These are phyloP conservation scores for Hemileccinum rubropunctum DNA, from an alignment of 768 basidiomycete genomes.

Conservation along the genomic window DNA sequence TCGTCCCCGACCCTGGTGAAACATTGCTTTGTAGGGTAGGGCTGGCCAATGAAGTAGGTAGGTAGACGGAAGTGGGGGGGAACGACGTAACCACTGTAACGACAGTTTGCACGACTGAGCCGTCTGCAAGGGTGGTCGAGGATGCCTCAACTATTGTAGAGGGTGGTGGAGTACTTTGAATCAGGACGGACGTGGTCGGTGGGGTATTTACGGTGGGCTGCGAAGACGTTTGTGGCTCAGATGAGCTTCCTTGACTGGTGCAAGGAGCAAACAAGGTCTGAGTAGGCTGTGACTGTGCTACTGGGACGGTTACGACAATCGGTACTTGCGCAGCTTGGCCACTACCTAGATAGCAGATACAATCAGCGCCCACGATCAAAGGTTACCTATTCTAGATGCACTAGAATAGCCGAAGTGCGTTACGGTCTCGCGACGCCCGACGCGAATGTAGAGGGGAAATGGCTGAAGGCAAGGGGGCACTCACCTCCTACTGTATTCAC, in stretches of 20 bases:
- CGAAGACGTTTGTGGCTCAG: constrained; percentile 8
- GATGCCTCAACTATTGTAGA: constrained; percentile 29
- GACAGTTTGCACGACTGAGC: constrained; percentile 35
- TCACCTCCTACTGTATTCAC: constrained; percentile 36
- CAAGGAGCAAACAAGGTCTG: constrained; percentile 44
- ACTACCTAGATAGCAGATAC: constrained; percentile 22
- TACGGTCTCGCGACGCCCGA: constrained; percentile 13
- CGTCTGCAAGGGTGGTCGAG: constrained; percentile 40
- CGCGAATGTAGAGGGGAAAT: no score
- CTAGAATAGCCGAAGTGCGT: no score
- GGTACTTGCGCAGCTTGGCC: constrained; percentile 39
- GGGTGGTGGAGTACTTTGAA: constrained; percentile 32
- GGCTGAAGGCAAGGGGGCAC: constrained; percentile 14
- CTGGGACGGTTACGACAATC: constrained; percentile 35
- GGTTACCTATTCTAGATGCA: background rate
- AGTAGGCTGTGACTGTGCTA: constrained; percentile 30
- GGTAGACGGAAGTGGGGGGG: constrained; percentile 31
- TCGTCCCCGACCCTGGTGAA: constrained; percentile 21
- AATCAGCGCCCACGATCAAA: constrained; percentile 13
- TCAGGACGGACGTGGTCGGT: constrained; percentile 23
- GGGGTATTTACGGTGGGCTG: constrained; percentile 8
- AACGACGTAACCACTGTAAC: constrained; percentile 39
- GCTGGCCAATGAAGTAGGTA: constrained; percentile 13
- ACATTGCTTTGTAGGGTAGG: constrained; percentile 16
- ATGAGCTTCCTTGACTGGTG: constrained; percentile 18